These are phyloP conservation scores for Amanita inopinata DNA, from an alignment of 768 basidiomycete genomes.

Conservation along the genomic window DNA sequence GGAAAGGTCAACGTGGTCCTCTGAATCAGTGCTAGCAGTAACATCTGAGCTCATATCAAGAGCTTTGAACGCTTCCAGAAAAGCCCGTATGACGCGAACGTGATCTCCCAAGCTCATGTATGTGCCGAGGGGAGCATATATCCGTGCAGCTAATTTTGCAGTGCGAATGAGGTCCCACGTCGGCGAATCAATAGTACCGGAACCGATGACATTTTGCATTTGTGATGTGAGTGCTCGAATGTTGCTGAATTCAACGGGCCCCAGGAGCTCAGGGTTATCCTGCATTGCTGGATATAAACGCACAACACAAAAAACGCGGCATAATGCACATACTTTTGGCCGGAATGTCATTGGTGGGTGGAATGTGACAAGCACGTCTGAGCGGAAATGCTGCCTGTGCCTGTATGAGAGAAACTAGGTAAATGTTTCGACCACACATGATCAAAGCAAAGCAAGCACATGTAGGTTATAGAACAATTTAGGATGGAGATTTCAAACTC, in stretches of 20 bases:
- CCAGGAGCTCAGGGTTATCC: conserved; percentile 64
- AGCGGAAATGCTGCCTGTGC: conserved; percentile 82
- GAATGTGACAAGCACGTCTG: conserved; percentile 80
- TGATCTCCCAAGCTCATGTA: conserved; percentile 78
- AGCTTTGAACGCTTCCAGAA: conserved; percentile 67
- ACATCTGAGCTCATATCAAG: conserved; percentile 17
- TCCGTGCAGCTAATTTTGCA: conserved; percentile 66
- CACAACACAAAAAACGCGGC: not conserved
- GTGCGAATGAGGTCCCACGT: conserved; percentile 72
- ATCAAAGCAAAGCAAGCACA: conserved; percentile 30
- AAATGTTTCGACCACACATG: conserved; percentile 4
- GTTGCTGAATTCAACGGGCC: conserved; percentile 50
- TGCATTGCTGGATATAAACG: conserved; percentile 17
- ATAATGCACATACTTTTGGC: conserved; percentile 41
- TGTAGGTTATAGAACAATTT: conserved; percentile 78
- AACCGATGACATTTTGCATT: conserved; percentile 61
- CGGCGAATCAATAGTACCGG: conserved; percentile 76
- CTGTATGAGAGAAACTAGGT: conserved; percentile 24
- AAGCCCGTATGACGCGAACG: conserved; percentile 64
- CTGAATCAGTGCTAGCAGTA: conserved; percentile 15
- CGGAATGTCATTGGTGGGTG: conserved; percentile 59
- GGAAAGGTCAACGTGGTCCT: conserved; percentile 13
- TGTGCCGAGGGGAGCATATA: conserved; percentile 86
- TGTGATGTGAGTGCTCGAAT: conserved; percentile 51
- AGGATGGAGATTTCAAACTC: conserved; percentile 65